Evolutionary conservation across 305 asterid genomes (phyloP).

Genomic region (Salvia sclarea): DNA sequence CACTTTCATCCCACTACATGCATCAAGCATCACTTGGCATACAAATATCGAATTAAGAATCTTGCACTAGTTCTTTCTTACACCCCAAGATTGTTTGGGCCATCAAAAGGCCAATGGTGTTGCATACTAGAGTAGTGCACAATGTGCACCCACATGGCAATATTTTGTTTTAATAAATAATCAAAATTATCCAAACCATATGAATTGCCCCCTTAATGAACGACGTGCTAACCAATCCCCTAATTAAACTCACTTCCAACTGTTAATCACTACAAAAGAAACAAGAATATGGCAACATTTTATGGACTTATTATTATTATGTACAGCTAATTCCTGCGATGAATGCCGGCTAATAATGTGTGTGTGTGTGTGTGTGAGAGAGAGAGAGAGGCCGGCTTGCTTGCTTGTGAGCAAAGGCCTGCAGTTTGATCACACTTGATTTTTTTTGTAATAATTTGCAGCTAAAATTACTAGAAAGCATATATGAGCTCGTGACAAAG

Average conservation of each 20-base stretch:
- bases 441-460: conserved; percentile 1
- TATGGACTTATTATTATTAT: conserved; percentile 24
- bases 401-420: conserved; percentile 40
- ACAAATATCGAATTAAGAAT: background rate
- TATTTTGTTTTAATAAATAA: background rate
- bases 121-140: conserved; percentile 13
- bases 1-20: background rate
- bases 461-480: conserved; percentile 22
- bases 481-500: conserved; percentile 32
- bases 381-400: conserved; percentile 35
- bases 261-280: background rate
- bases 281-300: conserved; percentile 20
- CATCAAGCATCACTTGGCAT: background rate
- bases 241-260: conserved; percentile 8
- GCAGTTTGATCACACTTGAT: conserved; percentile 25
- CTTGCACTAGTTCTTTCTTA: conserved; percentile 5
- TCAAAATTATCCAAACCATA: background rate
- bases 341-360: conserved; percentile 34
- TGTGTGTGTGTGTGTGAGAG: too few relatives aligned
- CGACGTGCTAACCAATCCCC: conserved; percentile 22
- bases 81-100: conserved; percentile 20
- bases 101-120: conserved; percentile 24
- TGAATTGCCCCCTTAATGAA: background rate
- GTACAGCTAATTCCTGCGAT: conserved; percentile 34
- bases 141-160: conserved; percentile 44